Evolutionary conservation across 1,284 basidiomycete species (phyloP), one percentile per base, ranked within the genome.

Genomic region (Malassezia vespertilionis): DNA sequence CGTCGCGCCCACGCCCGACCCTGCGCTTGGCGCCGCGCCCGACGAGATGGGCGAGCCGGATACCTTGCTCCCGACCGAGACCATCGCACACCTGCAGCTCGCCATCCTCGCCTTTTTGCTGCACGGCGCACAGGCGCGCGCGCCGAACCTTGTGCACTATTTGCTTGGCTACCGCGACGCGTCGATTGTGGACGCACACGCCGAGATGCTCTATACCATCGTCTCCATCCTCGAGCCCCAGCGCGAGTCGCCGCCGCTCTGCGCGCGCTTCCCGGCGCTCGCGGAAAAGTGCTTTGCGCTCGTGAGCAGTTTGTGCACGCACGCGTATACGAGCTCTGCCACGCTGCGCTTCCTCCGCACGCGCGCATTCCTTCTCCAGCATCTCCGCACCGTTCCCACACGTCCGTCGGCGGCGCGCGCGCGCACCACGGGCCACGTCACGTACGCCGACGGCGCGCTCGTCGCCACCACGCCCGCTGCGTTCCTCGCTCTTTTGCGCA

Each of bases 71-170:
- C 81, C 83, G 61, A 81, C 82, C 34, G 80, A 82, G 3, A 75
- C 78, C 5, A 69, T 76, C 5, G 83, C 86, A 57, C 80, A 83
- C 0, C 84, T 84, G 37, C 76, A 85, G 26, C 73, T 83, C 2
- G 80, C 84, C 0, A 82, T 87, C n/a, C 78, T 97, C 37, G 83
- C 91, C 56, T 75, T 97, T 9, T 75, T 99, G 48, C 79, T 88
- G 33, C 79, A 80, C 44, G 84, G 84, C 53, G 90, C 89, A 0
- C 73, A 78, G n/a, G 72, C 77, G 9, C 72, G 80, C 0, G 85
- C 82, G 48, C 87, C 90, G 12, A 95, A 91, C 61, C 68, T 95
- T 27, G 84, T 84, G 0, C 88, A 96, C 73, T 84, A 88, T 71
- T 74, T 97, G 8, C 77, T 97, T 26, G 79, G 79, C 5, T 86